Percentiles rank a stretch among this genome's conserved stretches.
These are phyloP conservation scores for Phascolomyces articulosus DNA, from an alignment of 371 early-diverging fungal species.

Conservation along the genomic window DNA sequence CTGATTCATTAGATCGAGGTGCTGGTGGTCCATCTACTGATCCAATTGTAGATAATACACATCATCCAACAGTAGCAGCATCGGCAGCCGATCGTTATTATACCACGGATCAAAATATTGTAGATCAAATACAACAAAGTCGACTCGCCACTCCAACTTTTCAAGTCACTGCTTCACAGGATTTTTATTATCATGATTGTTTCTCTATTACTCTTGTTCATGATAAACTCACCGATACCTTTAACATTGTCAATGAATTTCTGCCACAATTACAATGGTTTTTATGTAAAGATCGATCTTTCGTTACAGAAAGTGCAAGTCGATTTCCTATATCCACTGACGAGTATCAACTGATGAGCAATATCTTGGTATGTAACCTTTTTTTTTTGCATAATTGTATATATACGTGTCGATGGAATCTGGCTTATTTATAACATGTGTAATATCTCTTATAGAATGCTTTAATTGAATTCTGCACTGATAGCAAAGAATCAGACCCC, in stretches of 20 bases:
- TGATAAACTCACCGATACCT: constrained; percentile 25
- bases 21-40: neutral
- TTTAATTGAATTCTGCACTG: constrained; percentile 53
- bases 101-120: constrained; percentile 9
- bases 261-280: constrained; percentile 33
- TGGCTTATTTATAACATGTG: too few species aligned
- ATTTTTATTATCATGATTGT: constrained; percentile 46
- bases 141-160: constrained; percentile 9
- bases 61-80: neutral
- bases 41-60: neutral
- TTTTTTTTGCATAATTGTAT: too few species aligned
- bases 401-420: too few species aligned
- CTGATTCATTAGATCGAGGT: constrained; percentile 7
- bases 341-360: constrained; percentile 22
- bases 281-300: constrained; percentile 21
- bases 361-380: constrained; percentile 25
- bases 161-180: constrained; percentile 32
- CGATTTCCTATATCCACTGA: constrained; percentile 26
- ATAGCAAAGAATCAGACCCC: constrained; percentile 44
- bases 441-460: constrained; percentile 21
- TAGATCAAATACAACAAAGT: neutral
- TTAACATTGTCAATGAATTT: constrained; percentile 41
- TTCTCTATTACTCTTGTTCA: constrained; percentile 42
- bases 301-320: neutral
- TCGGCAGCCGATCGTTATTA: constrained; percentile 9